These are phyloP conservation scores for Aegilops tauschii DNA, from an alignment of 176 grass and related monocot genomes.

Conservation along the genomic window DNA sequence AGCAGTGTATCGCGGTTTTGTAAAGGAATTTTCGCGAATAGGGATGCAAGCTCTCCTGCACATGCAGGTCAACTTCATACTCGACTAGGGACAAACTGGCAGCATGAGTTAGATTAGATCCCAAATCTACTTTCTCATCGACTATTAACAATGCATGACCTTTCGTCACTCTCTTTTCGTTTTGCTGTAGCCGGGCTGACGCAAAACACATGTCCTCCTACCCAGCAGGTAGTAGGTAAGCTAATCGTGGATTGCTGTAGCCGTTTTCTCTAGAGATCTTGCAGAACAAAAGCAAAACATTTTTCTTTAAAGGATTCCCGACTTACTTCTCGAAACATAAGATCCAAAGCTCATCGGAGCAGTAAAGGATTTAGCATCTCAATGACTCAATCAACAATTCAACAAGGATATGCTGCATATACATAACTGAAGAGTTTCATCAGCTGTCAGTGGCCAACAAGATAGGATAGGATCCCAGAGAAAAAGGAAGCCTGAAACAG, in stretches of 20 bases:
- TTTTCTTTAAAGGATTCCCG: neutral
- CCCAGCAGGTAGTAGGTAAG: slow-evolving; percentile 29
- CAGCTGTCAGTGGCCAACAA: neutral
- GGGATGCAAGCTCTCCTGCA: neutral
- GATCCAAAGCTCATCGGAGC: neutral
- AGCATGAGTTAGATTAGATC: slow-evolving; percentile 11
- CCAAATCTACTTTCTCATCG: slow-evolving; percentile 26
- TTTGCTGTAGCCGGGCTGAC: neutral
- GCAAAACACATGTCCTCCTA: slow-evolving; percentile 8
- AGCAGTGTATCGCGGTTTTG: neutral
- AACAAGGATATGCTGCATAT: neutral
- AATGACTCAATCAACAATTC: neutral
- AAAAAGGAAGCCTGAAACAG: slow-evolving; percentile 12
- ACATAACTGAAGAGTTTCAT: neutral
- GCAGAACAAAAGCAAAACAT: neutral
- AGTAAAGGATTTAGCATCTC: neutral
- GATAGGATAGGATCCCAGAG: neutral
- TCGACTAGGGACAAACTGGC: neutral
- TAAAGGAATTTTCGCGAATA: neutral
- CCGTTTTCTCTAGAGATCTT: neutral
- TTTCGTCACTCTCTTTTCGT: slow-evolving; percentile 4
- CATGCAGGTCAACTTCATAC: neutral
- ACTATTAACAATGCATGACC: slow-evolving; percentile 4
- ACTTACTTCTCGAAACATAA: neutral
- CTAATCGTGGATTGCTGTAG: slow-evolving; percentile 3